Conservation (phyloP, 148 eudicot genomes). For the Euryodendron excelsum region DNA sequence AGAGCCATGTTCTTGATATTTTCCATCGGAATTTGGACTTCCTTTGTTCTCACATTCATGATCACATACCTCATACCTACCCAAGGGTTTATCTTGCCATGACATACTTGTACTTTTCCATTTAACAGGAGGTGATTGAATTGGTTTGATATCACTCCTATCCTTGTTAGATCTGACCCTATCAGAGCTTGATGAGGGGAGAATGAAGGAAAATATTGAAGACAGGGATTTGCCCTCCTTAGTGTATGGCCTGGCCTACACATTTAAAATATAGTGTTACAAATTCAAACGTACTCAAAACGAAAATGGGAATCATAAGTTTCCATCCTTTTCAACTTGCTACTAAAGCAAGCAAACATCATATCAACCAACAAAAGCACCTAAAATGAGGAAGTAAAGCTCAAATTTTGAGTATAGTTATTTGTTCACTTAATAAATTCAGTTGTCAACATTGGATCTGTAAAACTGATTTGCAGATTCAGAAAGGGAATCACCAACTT, state of each 20-base stretch:
- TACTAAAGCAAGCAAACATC: not conserved
- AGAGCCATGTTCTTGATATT: conserved; percentile 31
- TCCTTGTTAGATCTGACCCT: conserved; percentile 25
- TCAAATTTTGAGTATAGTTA: not conserved
- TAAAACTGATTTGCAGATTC: not conserved
- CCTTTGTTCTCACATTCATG: conserved; percentile 27
- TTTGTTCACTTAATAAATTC: not conserved
- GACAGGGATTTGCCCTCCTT: conserved; percentile 51
- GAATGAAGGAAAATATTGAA: conserved; percentile 55
- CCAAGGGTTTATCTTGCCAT: conserved; percentile 40
- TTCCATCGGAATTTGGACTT: conserved; percentile 21
- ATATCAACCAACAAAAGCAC: conserved; percentile 7
- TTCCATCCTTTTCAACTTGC: not conserved
- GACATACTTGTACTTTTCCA: conserved; percentile 53
- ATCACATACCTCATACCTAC: conserved; percentile 33
- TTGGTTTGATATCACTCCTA: conserved; percentile 36
- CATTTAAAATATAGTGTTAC: conserved; percentile 32
- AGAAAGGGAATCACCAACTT: not conserved
- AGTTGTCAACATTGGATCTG: not conserved
- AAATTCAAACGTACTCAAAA: conserved; percentile 1
- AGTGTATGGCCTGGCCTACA: conserved; percentile 57
- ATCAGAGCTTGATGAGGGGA: conserved; percentile 43
- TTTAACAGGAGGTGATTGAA: conserved; percentile 52
- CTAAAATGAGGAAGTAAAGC: not conserved
- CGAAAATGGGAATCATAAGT: not conserved